A percentile compares a stretch with the other conserved stretches of the same genome.
Evolutionary conservation across 345 rosid species (phyloP).

Genomic region (Ceriops decandra): DNA sequence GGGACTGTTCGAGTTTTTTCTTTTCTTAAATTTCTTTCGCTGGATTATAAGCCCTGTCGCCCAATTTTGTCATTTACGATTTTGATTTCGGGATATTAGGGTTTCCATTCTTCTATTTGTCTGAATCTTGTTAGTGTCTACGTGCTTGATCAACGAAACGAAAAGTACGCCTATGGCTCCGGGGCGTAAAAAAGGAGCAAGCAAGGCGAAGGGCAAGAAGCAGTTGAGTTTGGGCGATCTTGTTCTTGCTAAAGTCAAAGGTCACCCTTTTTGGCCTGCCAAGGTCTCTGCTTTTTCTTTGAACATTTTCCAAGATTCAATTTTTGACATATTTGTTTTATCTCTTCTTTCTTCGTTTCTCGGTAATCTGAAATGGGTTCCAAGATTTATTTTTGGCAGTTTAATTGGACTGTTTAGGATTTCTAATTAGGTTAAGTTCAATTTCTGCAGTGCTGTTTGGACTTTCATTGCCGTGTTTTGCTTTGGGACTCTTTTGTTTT

Average conservation of each 20-base stretch:
- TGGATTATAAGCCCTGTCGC: constrained; percentile 5
- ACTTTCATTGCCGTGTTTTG: too few species aligned
- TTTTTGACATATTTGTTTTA: not conserved
- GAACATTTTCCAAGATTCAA: not conserved
- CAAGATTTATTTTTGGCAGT: not conserved
- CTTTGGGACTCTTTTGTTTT: too few species aligned
- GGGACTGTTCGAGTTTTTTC: constrained; percentile 3
- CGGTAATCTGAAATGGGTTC: not conserved
- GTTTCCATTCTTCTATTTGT: not conserved
- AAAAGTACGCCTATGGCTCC: constrained; percentile 54
- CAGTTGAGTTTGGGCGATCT: constrained; percentile 88
- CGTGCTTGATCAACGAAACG: not conserved
- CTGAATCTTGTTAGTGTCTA: not conserved
- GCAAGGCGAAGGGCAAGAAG: constrained; percentile 47
- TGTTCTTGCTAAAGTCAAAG: constrained; percentile 96
- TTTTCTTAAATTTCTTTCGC: not conserved
- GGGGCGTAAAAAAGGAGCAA: constrained; percentile 73
- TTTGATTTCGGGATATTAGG: not conserved
- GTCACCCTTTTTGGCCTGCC: constrained; percentile 97
- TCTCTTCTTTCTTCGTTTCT: not conserved
- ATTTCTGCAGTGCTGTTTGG: too few species aligned
- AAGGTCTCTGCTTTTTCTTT: constrained; percentile 43
- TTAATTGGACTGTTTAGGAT: not conserved
- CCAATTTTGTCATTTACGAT: constrained; percentile 8
- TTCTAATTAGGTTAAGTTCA: too few species aligned